Base-by-base conservation (phyloP, 805 yeast species). In the Candida maltosa region DNA sequence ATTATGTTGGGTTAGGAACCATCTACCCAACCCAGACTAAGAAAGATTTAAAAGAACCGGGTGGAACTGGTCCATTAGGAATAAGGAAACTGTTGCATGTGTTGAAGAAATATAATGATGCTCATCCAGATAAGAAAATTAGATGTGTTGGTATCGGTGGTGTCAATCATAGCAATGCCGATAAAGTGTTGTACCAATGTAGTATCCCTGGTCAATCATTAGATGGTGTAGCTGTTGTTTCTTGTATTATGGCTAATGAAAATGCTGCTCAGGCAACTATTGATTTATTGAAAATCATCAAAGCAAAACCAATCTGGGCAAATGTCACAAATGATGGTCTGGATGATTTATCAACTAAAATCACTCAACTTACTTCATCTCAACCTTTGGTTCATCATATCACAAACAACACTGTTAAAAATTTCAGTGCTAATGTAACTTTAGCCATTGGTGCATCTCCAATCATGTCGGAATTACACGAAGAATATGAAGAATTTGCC, bases 141-240 rank as follows among this genome's bases (percentile, higher is more conserved):
- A 64, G 67, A 34, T 67, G 84, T n/a, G 94, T 85, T 11, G 83
- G 83, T 0, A 86, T 86, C 49, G 94, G 95, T 14, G 95, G 95
- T 0, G 63, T 84, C 35, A 83, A 84, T 45, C 75, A 75, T 6
- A 48, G 64, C 6, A 87, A 87, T 50, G 74, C 78, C 3, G 69
- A 73, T 6, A 65, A 76, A 19, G 84, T 83, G 2, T 47, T 83
- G 34, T 71, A 65, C 35, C 73, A 76, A 27, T 64, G 76, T 16
- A 53, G 67, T 2, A 39, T 68, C 5, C 67, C 71, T 3, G 78
- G 73, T 5, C 60, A 57, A 34, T 52, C 65, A 0, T 54, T 84
- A 6, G 85, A 85, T 51, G 97, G 97, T n/a, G 77, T 85, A 10
- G 93, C 96, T 2, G 80, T 88, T 10, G 97, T 89, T 2, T 85